phyloP scores from a whole-genome alignment of 2,329 filamentous ascomycete species.

The Colletotrichum costaricense region DNA sequence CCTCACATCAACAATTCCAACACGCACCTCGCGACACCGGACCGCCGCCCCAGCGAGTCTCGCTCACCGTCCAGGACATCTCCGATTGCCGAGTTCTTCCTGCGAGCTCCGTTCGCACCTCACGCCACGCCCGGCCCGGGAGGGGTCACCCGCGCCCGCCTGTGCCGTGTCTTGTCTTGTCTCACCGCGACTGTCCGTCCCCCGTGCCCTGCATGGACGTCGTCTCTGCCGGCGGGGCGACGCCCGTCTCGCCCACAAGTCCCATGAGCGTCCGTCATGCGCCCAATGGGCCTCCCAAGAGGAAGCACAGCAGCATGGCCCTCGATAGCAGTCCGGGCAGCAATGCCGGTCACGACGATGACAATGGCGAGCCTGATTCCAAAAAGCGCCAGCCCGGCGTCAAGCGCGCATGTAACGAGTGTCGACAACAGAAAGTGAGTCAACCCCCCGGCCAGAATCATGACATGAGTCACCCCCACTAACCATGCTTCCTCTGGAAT shows the following conservation, averaged over 20 bases:
- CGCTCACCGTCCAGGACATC: conserved; percentile 31
- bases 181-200: conserved; percentile 31
- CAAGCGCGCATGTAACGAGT: conserved; percentile 87
- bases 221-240: conserved; percentile 57
- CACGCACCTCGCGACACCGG: conserved; percentile 38
- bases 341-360: conserved; percentile 67
- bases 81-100: conserved; percentile 24
- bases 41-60: conserved; percentile 34
- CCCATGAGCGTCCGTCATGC: conserved; percentile 64
- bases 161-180: conserved; percentile 33
- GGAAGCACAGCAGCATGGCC: conserved; percentile 66
- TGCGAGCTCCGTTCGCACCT: conserved; percentile 28
- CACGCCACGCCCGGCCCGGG: conserved; percentile 31
- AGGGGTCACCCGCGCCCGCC: conserved; percentile 36
- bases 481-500: conserved; percentile 33
- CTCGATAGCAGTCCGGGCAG: conserved; percentile 73
- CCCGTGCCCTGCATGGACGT: conserved; percentile 57
- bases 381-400: conserved; percentile 75
- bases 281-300: conserved; percentile 60
- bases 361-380: conserved; percentile 61
- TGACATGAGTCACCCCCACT: conserved; percentile 3
- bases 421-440: conserved; percentile 85
- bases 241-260: conserved; percentile 66
- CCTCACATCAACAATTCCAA: conserved; percentile 32
- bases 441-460: conserved; percentile 24